phyloP scores from a whole-genome alignment of 2,329 filamentous ascomycete genomes.

The Stachybotrys chartarum region DNA sequence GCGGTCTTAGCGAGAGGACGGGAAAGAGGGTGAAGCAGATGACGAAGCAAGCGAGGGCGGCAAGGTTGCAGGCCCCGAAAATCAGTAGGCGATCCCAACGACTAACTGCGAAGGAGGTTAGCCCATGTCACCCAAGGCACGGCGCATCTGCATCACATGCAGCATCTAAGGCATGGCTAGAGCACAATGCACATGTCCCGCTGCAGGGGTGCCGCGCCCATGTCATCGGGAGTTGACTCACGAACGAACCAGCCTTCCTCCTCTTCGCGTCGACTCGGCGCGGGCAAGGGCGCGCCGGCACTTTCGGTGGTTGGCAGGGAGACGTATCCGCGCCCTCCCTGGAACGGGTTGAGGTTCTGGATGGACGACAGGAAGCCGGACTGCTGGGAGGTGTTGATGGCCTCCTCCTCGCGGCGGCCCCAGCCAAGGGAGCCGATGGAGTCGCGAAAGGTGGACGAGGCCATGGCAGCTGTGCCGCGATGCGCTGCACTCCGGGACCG shows the following conservation, averaged over 20 bases:
- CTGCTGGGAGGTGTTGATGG: conserved; percentile 63
- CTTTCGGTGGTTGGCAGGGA: conserved; percentile 80
- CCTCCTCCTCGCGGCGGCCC: conserved; percentile 78
- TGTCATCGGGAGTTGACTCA: conserved; percentile 50
- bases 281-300: conserved; percentile 78
- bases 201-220: conserved; percentile 32
- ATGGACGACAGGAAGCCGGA: conserved; percentile 74
- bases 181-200: conserved; percentile 37
- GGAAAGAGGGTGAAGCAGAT: conserved; percentile 89
- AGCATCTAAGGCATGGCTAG: conserved; percentile 25
- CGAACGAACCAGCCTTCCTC: conserved; percentile 92
- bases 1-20: conserved; percentile 68
- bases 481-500: background rate
- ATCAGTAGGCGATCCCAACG: conserved; percentile 93
- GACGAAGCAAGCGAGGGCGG: conserved; percentile 84
- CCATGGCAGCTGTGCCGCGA: conserved; percentile 47
- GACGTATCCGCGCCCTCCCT: conserved; percentile 71
- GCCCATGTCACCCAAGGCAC: conserved; percentile 31
- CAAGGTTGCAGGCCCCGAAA: conserved; percentile 86
- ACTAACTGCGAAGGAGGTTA: conserved; percentile 62
- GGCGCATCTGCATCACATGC: conserved; percentile 35
- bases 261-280: conserved; percentile 78
- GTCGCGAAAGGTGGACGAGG: conserved; percentile 83
- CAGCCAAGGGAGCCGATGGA: conserved; percentile 93
- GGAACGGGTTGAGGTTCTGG: conserved; percentile 82